Evolutionary conservation across 306 rosid species (phyloP).

Genomic region (Prunus campanulata): DNA sequence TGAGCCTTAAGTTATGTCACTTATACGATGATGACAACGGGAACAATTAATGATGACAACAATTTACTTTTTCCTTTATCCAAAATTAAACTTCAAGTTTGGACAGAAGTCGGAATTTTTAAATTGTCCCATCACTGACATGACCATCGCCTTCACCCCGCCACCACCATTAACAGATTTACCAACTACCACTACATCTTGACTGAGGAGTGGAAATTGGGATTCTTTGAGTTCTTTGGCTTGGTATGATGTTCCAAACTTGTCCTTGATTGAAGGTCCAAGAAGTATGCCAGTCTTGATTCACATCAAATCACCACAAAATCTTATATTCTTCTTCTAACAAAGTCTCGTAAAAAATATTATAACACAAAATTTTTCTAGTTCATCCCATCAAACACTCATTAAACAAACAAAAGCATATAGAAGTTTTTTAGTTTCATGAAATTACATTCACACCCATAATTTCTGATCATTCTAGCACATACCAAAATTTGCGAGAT

Average conservation of each 20-base stretch:
- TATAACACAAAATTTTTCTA: no score
- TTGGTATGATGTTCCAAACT: no score
- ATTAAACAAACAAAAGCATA: neutral
- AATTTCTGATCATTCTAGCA: neutral
- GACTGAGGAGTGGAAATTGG: slow-evolving; percentile 10
- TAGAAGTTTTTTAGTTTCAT: neutral
- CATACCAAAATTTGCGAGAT: slow-evolving; percentile 56
- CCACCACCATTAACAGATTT: no score
- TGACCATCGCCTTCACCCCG: no score
- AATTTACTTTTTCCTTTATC: no score
- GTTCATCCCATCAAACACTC: neutral
- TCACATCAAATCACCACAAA: no score
- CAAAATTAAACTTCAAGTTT: no score
- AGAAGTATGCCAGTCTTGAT: slow-evolving; percentile 47
- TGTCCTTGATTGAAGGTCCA: slow-evolving; percentile 10
- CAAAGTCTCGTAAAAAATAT: no score
- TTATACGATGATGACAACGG: neutral
- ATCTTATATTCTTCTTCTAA: no score
- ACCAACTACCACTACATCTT: slow-evolving; percentile 15
- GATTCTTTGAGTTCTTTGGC: slow-evolving; percentile 9
- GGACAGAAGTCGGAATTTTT: no score
- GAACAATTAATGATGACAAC: neutral
- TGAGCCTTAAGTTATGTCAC: neutral
- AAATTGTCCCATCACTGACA: no score
- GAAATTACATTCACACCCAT: no score